phyloP scores from a whole-genome alignment of 1,284 basidiomycete genomes.

The Phellinidium pouzarii region DNA sequence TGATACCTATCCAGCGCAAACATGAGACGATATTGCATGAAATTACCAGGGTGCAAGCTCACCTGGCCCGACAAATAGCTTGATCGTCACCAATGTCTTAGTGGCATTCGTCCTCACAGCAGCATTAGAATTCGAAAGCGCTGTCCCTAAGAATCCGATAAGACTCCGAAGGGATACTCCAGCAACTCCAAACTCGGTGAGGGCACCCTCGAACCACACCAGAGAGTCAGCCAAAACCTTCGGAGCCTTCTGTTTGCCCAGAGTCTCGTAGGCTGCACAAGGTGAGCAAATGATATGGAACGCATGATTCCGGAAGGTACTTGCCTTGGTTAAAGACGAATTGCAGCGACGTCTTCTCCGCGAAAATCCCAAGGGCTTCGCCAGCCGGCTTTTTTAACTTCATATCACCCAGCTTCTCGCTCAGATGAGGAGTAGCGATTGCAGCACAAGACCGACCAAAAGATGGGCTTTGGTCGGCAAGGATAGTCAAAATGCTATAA shows the following conservation, averaged over 20 bases:
- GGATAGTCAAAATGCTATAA: conserved; percentile 66
- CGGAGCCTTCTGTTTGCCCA: conserved; percentile 93
- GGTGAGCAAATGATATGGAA: conserved; percentile 12
- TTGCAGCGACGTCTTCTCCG: conserved; percentile 91
- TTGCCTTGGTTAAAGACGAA: conserved; percentile 90
- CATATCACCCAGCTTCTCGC: conserved; percentile 93
- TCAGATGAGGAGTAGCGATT: conserved; percentile 77
- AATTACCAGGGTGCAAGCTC: conserved; percentile 27
- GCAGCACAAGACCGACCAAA: conserved; percentile 87
- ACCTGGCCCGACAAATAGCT: conserved; percentile 88
- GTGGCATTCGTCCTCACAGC: conserved; percentile 94
- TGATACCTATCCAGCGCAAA: conserved; percentile 56
- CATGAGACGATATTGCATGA: conserved; percentile 4
- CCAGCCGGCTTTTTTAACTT: conserved; percentile 98
- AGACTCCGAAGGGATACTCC: conserved; percentile 81
- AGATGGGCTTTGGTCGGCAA: conserved; percentile 75
- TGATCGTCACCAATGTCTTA: conserved; percentile 86
- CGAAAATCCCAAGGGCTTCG: conserved; percentile 75
- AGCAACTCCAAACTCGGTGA: conserved; percentile 90
- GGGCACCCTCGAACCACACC: conserved; percentile 81
- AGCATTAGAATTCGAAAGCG: conserved; percentile 91
- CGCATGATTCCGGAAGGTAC: conserved; percentile 19
- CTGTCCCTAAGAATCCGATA: conserved; percentile 87
- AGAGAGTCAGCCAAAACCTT: conserved; percentile 94
- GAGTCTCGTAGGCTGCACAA: conserved; percentile 75